Evolutionary conservation across 805 yeast genomes (phyloP).

Genomic region (Blastobotrys chiropterorum): DNA sequence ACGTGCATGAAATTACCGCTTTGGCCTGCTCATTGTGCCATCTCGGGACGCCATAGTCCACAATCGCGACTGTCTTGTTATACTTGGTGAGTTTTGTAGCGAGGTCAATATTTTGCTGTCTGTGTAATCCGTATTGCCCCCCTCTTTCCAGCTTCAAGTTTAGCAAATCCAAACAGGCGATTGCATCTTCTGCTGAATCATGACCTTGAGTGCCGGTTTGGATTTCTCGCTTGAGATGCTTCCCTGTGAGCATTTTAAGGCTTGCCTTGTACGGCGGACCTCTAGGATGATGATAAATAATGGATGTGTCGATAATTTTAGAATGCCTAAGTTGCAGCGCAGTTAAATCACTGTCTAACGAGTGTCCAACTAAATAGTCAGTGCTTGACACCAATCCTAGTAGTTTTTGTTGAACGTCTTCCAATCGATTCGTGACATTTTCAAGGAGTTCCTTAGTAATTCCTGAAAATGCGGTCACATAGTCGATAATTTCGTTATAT

Average conservation of each 20-base stretch:
- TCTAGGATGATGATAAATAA: conserved; percentile 64
- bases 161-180: conserved; percentile 70
- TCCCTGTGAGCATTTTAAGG: conserved; percentile 59
- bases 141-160: conserved; percentile 68
- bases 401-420: conserved; percentile 61
- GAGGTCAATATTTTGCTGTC: conserved; percentile 8
- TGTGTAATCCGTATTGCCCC: conserved; percentile 47
- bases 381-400: conserved; percentile 40
- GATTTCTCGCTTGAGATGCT: conserved; percentile 50
- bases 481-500: conserved; percentile 63
- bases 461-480: conserved; percentile 80
- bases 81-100: conserved; percentile 11
- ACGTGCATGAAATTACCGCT: conserved; percentile 38
- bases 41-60: conserved; percentile 32
- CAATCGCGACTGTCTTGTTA: conserved; percentile 26
- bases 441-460: conserved; percentile 64
- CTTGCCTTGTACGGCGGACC: conserved; percentile 83
- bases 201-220: conserved; percentile 73
- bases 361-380: conserved; percentile 83
- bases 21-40: conserved; percentile 31
- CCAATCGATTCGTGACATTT: conserved; percentile 55
- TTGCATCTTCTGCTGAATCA: conserved; percentile 81
- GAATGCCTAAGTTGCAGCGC: conserved; percentile 71
- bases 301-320: conserved; percentile 70
- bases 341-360: conserved; percentile 73